These are phyloP conservation scores for Oropetium thomaeum DNA, from an alignment of 176 grass and related monocot species.

Conservation along the genomic window DNA sequence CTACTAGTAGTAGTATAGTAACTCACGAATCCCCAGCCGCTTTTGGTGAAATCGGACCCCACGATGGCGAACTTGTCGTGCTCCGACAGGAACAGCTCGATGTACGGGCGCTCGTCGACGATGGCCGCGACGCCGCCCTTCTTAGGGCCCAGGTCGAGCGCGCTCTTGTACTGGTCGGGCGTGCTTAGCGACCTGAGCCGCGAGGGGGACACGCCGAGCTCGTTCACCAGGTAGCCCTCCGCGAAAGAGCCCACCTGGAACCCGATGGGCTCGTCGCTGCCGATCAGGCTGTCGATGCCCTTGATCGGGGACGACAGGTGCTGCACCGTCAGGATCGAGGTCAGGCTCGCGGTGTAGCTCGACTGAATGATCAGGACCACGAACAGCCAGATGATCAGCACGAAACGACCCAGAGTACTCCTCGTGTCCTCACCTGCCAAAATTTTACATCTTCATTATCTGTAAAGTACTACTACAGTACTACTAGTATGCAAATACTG, in stretches of 20 bases:
- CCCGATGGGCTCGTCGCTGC: constrained; percentile 65
- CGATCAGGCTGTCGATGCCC: constrained; percentile 65
- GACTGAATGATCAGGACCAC: constrained; percentile 88
- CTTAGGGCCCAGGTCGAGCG: constrained; percentile 56
- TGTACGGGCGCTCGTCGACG: constrained; percentile 58
- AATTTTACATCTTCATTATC: not conserved
- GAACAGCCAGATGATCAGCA: constrained; percentile 87
- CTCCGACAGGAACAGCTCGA: constrained; percentile 55
- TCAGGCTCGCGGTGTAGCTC: constrained; percentile 82
- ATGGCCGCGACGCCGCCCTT: constrained; percentile 71
- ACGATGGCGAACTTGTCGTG: constrained; percentile 52
- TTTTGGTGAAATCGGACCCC: constrained; percentile 75
- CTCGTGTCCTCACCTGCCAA: constrained; percentile 63
- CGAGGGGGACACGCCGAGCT: constrained; percentile 55
- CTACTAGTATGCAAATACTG: too few relatives aligned
- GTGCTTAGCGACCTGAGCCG: constrained; percentile 56
- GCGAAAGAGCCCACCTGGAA: constrained; percentile 66
- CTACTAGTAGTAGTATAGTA: too few relatives aligned
- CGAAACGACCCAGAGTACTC: constrained; percentile 66
- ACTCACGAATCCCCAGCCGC: constrained; percentile 89
- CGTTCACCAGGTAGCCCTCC: constrained; percentile 63
- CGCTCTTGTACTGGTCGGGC: constrained; percentile 38
- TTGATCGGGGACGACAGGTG: constrained; percentile 61
- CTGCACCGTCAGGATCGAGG: constrained; percentile 85
- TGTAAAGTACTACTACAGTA: too few relatives aligned